phyloP scores from a whole-genome alignment of 768 basidiomycete species.

The Mycena indigotica region DNA sequence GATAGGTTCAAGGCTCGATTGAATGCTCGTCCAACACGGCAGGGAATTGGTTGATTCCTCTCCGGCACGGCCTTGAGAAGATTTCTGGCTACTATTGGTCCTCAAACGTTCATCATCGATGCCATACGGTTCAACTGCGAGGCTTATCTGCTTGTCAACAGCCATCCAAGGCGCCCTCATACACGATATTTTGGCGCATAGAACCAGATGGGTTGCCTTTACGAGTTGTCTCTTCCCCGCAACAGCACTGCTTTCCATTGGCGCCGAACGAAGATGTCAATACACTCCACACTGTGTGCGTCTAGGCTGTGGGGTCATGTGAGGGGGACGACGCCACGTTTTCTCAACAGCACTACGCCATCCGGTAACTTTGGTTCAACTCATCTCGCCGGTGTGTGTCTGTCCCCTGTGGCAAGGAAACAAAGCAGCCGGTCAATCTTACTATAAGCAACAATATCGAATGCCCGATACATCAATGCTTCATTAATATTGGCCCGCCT shows the following conservation, averaged over 20 bases:
- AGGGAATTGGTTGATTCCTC: not conserved
- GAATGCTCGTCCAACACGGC: not conserved
- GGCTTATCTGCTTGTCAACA: not conserved
- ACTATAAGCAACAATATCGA: no score
- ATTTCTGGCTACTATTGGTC: not conserved
- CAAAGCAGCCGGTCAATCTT: no score
- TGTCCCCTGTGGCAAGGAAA: no score
- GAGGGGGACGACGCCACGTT: no score
- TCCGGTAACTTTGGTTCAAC: no score
- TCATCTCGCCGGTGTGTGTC: no score
- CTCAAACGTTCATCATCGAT: not conserved
- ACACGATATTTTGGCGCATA: not conserved
- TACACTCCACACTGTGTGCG: no score
- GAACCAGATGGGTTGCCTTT: not conserved
- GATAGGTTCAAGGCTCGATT: no score
- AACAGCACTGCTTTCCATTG: constrained; percentile 15
- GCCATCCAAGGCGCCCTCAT: not conserved
- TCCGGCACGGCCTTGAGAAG: not conserved
- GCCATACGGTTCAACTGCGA: not conserved
- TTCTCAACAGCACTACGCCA: not conserved
- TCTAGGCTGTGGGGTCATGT: constrained; percentile 6
- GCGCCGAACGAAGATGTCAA: not conserved
- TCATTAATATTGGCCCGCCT: no score
- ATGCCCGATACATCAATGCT: no score
- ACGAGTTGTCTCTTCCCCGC: constrained; percentile 10